Evolutionary conservation across 2,329 filamentous ascomycete species (phyloP), one percentile per base, ranked within the genome.

Genomic region (Fusarium sp.): DNA sequence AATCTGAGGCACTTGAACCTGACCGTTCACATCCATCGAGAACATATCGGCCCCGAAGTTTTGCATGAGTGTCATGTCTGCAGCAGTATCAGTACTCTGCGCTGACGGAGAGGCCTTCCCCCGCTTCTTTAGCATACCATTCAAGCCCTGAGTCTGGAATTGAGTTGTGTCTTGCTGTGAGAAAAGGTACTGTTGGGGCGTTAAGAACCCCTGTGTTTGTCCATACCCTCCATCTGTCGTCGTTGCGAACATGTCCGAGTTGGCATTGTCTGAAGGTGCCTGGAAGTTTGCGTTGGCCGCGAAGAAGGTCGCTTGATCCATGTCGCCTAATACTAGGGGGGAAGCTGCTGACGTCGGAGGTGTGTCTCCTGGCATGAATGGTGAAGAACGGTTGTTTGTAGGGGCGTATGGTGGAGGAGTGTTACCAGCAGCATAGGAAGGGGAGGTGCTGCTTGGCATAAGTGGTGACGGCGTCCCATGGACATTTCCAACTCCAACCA

Each of bases 401-500:
- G 57, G 25, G 18, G 49, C 25, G 25, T 56, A 70, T 12, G 67
- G 43, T 3, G 67, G 68, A 31, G 72, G 71, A 49, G 71, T 76
- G 37, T 74, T 75, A 23, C 67, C 70, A 21, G 65, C 31, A 30
- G 44, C 54, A 34, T 70, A 70, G 18, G 68, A 62, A 10, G 63
- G 58, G 11, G 64, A 45, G 3, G 68, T 58, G 26, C 58, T 62
- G 21, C 50, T 49, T 12, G 57, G 26, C 8, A 71, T 48, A 18
- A 68, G 71, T n/a, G 67, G 48, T 19, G 67, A 58, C 14, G 67
- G 48, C 6, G 67, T 71, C 8, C 67, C 73, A 21, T 70, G 42
- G 5, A 75, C 70, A 65, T 81, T 80, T 30, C 81, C 80, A 48
- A 87, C 76, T 30, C 81, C 80, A 48, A 87, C 76, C 44, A 87